Base-by-base conservation (phyloP, 176 grass and related monocot species). In the Calamus simplicifolius region DNA sequence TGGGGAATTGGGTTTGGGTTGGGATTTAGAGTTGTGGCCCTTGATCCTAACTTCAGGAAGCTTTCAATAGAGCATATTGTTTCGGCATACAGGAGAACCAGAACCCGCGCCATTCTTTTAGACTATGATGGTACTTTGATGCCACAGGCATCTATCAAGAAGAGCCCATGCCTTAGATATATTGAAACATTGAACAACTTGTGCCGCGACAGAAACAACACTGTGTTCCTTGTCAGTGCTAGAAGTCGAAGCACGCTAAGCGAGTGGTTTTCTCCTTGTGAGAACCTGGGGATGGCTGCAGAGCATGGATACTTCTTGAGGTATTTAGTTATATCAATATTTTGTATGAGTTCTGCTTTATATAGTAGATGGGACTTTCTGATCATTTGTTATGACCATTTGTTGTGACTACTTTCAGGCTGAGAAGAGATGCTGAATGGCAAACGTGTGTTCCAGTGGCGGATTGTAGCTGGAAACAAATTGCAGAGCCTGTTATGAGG, bases 271-370 rank as follows among this genome's bases (percentile, higher is more conserved):
- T 38, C 16, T 27, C 52, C 66, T 17, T 68, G 66, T 14, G 52
- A 56, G 18, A 48, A 68, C 13, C 66, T 68, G 19, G 66, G 66
- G 16, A 35, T 68, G 3, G 66, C 66, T 17, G 66, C 66, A 4
- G 66, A 68, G 16, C 66, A 68, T 56, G 66, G 66, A 3, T 68
- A 68, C 30, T 68, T 68, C 17, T 25, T 68, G 12, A 68, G 66
- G 66, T 68, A 68, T 38, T 18, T 48, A 63, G 5, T 49, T 16
- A 10, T 50, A 10, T 50, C 23, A 17, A 67, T 4, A 23, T 67
- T 5, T 29, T 18, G 16, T 8, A 43, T 43, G 35, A 43, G 13
- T 43, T 43, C 13, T 43, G 13, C 35, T 43, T 43, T 13, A 43
- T 13, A 43, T 43, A 10, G 13, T 43, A 12, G 5, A 43, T 12